Evolutionary conservation across 2,329 filamentous ascomycete genomes (phyloP).

Genomic region (Exophiala sideris): DNA sequence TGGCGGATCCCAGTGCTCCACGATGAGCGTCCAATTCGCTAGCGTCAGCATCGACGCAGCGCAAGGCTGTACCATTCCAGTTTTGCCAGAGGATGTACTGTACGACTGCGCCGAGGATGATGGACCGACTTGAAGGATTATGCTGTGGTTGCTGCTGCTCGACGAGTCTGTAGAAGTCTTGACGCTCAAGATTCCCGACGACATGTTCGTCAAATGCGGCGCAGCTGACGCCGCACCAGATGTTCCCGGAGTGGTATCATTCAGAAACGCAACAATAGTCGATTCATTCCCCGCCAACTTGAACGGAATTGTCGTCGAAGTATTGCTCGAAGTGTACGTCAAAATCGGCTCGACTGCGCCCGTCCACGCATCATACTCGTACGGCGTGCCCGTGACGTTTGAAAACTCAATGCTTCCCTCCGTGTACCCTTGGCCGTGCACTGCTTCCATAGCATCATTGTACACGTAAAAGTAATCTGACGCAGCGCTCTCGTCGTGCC

Average conservation of each 20-base stretch:
- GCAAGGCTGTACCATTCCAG: background rate
- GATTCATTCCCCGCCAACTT: constrained; percentile 41
- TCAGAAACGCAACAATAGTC: constrained; percentile 38
- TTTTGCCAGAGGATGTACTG: background rate
- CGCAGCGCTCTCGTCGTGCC: constrained; percentile 29
- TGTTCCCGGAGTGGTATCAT: background rate
- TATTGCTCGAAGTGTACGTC: constrained; percentile 32
- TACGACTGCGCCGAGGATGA: background rate
- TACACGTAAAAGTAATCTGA: constrained; percentile 42
- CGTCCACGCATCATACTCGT: constrained; percentile 44
- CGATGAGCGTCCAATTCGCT: background rate
- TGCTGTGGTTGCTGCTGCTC: background rate
- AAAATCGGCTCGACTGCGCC: constrained; percentile 35
- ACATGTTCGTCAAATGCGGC: background rate
- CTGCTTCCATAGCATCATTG: constrained; percentile 33
- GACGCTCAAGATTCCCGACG: background rate
- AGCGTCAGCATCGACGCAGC: background rate
- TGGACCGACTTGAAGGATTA: background rate
- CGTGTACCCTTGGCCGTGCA: constrained; percentile 19
- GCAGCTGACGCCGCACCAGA: too few relatives aligned
- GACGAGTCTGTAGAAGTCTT: background rate
- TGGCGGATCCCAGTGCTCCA: background rate
- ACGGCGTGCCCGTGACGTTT: constrained; percentile 33
- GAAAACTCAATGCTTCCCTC: constrained; percentile 31
- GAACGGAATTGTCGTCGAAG: constrained; percentile 35